Conservation (phyloP, 768 basidiomycete species). For the Sporobolomyces pararoseus region DNA sequence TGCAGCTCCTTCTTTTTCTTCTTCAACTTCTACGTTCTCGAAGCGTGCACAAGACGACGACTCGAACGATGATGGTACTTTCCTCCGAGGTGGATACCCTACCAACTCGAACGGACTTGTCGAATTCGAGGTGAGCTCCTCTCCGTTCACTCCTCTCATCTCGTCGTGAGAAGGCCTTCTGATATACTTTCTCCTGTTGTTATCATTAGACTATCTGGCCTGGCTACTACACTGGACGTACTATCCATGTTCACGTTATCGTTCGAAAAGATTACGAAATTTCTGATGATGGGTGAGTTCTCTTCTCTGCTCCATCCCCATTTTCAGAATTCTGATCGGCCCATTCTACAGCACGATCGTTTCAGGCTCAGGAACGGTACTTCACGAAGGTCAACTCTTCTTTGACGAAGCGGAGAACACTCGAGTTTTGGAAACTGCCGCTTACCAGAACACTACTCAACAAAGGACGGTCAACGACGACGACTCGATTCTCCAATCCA, state of each 20-base stretch:
- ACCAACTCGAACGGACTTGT: conserved; percentile 51
- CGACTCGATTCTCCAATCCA: conserved; percentile 47
- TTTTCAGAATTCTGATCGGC: no score
- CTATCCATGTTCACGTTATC: conserved; percentile 52
- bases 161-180: background rate
- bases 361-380: conserved; percentile 47
- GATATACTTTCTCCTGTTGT: no score
- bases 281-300: conserved; percentile 18
- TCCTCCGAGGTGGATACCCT: conserved; percentile 51
- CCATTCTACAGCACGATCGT: conserved; percentile 45
- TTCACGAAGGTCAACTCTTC: conserved; percentile 53
- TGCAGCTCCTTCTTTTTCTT: background rate
- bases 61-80: conserved; percentile 46
- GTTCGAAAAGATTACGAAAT: conserved; percentile 46
- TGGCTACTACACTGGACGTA: conserved; percentile 46
- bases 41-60: conserved; percentile 3
- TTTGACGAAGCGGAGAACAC: conserved; percentile 48
- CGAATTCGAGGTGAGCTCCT: conserved; percentile 50
- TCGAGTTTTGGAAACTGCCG: conserved; percentile 45
- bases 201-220: conserved; percentile 2
- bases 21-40: background rate
- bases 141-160: conserved; percentile 47
- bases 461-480: conserved; percentile 47
- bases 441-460: conserved; percentile 48
- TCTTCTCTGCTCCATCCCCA: background rate